Evolutionary conservation across 306 rosid genomes (phyloP).

Genomic region (Amphicarpaea edgeworthii): DNA sequence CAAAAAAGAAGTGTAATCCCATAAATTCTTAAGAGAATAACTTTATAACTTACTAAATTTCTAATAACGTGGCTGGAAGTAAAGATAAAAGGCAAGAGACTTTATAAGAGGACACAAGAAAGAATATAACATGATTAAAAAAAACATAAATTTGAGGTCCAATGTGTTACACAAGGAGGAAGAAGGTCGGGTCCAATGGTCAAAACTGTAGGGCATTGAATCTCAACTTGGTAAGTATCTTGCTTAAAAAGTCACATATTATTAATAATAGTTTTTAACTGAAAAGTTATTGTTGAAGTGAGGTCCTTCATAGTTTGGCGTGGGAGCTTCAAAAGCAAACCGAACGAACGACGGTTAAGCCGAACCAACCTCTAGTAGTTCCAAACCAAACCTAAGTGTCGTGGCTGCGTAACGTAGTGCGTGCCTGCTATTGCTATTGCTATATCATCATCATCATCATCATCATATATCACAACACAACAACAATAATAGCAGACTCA

Average conservation of each 20-base stretch:
- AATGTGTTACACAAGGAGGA: background rate
- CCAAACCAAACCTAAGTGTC: constrained; percentile 4
- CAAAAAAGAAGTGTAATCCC: too few relatives aligned
- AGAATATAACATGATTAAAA: background rate
- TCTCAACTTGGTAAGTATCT: constrained; percentile 30
- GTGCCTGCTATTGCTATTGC: too few relatives aligned
- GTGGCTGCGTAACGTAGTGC: background rate
- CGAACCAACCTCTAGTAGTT: constrained; percentile 34
- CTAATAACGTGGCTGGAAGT: too few relatives aligned
- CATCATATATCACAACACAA: background rate
- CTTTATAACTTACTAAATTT: too few relatives aligned
- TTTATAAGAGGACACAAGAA: background rate
- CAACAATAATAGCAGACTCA: background rate
- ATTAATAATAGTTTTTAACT: constrained; percentile 43
- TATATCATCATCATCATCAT: background rate
- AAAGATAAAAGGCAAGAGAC: too few relatives aligned
- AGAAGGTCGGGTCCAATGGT: constrained; percentile 29
- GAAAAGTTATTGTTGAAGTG: constrained; percentile 39
- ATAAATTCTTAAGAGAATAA: too few relatives aligned
- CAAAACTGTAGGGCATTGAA: constrained; percentile 32
- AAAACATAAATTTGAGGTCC: background rate
- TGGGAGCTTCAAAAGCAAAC: constrained; percentile 54
- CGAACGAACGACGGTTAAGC: constrained; percentile 53
- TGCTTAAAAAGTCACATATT: constrained; percentile 44
- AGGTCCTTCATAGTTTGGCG: constrained; percentile 34